A percentile compares a stretch with the other conserved stretches of the same genome.
These are phyloP conservation scores for Pseudomonodictys pantanalensis DNA, from an alignment of 495 filamentous ascomycete genomes.

Conservation along the genomic window DNA sequence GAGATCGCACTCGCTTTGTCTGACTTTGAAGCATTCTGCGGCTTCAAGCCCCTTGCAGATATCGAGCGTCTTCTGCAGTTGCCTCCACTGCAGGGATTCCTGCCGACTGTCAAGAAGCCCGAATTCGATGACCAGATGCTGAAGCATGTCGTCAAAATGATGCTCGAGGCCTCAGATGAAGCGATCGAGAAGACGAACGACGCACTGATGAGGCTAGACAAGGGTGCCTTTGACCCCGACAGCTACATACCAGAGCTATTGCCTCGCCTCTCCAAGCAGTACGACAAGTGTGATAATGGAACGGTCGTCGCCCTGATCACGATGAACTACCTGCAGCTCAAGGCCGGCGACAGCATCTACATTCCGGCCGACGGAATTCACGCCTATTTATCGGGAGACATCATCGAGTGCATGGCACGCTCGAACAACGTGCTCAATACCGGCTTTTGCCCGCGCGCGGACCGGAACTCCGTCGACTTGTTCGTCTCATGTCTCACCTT, in stretches of 20 bases:
- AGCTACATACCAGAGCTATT: slow-evolving; percentile 62
- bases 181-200: slow-evolving; percentile 51
- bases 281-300: slow-evolving; percentile 59
- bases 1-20: slow-evolving; percentile 75
- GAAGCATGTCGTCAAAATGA: slow-evolving; percentile 54
- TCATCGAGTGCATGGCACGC: slow-evolving; percentile 83
- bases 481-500: slow-evolving; percentile 64
- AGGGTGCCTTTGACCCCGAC: slow-evolving; percentile 52
- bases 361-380: slow-evolving; percentile 79
- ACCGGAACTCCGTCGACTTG: slow-evolving; percentile 60
- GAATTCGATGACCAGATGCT: slow-evolving; percentile 60
- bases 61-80: slow-evolving; percentile 61
- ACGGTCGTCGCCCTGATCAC: slow-evolving; percentile 62
- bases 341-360: slow-evolving; percentile 65
- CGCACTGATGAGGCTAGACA: slow-evolving; percentile 49
- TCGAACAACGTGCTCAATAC: slow-evolving; percentile 75
- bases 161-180: slow-evolving; percentile 55
- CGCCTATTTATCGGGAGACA: slow-evolving; percentile 73
- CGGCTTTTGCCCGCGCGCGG: slow-evolving; percentile 66
- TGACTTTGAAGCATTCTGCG: slow-evolving; percentile 77
- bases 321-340: slow-evolving; percentile 72
- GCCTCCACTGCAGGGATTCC: slow-evolving; percentile 52
- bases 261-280: slow-evolving; percentile 63
- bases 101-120: slow-evolving; percentile 43
- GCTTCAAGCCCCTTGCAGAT: slow-evolving; percentile 64